Evolutionary conservation across 228 moss, liverwort and hornwort genomes (phyloP), one percentile per base, ranked within the genome.

Genomic region (Sphagnum fallax): DNA sequence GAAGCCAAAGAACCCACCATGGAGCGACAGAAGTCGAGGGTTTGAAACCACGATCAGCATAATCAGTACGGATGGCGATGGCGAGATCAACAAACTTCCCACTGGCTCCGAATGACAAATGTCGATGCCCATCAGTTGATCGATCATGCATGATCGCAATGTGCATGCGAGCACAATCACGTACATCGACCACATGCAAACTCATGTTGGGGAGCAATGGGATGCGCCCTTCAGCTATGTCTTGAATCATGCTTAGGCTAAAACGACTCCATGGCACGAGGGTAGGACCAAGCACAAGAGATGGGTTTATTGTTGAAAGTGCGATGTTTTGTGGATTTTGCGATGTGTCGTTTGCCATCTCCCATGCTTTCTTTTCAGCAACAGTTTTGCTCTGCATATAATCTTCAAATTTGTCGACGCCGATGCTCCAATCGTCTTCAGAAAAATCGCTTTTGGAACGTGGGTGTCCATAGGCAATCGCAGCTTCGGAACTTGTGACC

Each of bases 371-470:
- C 13, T n/a, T 16, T 67, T 80, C 70, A 5, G 67, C 80, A 0
- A 73, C 0, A 5, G 70, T 0, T 14, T 76, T 76, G 67, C 76
- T 76, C 0, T 53, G 11, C 73, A 76, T 0, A 61, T 80, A 80
- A 51, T 73, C 80, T 0, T 67, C 47, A 32, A 32, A 32, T 52
- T 64, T 52, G 55, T 64, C 2, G 73, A 5, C 61, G 57, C 48
- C 32, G 66, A 69, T 62, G 75, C 72, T 80, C 80, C 80, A 80
- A 32, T 76, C 70, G n/a, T 76, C 76, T 64, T 80, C 70, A 7
- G 8, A 66, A 62, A 76, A 62, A 4, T 63, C 63, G 0, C 57
- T 58, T 8, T 80, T 57, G 16, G 8, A 65, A 8, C 55, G 15
- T 4, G 73, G 52, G 69, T 80, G 80, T 10, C 76, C 76, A 49